Evolutionary conservation across 2,329 filamentous ascomycete species (phyloP).

Genomic region (Daldinia eschscholtzii): DNA sequence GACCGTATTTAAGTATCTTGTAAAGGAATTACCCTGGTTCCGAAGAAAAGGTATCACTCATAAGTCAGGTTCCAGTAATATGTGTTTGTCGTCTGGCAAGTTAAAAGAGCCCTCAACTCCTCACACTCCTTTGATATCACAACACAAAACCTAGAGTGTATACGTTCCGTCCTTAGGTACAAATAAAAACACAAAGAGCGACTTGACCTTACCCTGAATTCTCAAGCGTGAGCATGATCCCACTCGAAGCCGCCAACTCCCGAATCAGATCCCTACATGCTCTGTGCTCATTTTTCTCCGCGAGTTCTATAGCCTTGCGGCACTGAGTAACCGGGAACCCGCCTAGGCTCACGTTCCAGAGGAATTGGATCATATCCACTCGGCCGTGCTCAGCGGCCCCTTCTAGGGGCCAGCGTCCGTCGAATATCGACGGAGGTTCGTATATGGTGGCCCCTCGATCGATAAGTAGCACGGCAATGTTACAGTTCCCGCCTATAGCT

Average conservation of each 20-base stretch:
- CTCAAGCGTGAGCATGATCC: slow-evolving; percentile 25
- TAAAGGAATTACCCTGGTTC: too few species aligned
- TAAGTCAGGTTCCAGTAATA: too few species aligned
- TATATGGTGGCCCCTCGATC: slow-evolving; percentile 22
- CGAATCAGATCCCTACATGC: slow-evolving; percentile 34
- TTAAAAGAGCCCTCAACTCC: too few species aligned
- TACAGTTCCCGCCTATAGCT: slow-evolving; percentile 41
- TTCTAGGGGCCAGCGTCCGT: slow-evolving; percentile 42
- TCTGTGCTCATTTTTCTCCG: slow-evolving; percentile 27
- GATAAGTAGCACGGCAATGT: slow-evolving; percentile 32
- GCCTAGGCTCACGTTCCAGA: slow-evolving; percentile 30
- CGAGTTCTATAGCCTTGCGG: slow-evolving; percentile 35
- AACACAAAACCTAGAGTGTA: neutral
- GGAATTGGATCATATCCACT: slow-evolving; percentile 42
- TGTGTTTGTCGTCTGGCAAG: too few species aligned
- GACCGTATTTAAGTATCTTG: too few species aligned
- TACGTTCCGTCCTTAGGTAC: too few species aligned
- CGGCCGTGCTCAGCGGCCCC: slow-evolving; percentile 40
- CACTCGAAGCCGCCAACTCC: slow-evolving; percentile 21
- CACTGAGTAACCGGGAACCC: slow-evolving; percentile 30
- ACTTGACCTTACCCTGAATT: neutral
- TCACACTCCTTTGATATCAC: too few species aligned
- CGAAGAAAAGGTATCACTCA: too few species aligned
- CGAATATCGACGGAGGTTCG: slow-evolving; percentile 21
- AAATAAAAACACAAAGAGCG: neutral